These are phyloP conservation scores for Tuber indicum DNA, from an alignment of 495 filamentous ascomycete genomes.

Conservation along the genomic window DNA sequence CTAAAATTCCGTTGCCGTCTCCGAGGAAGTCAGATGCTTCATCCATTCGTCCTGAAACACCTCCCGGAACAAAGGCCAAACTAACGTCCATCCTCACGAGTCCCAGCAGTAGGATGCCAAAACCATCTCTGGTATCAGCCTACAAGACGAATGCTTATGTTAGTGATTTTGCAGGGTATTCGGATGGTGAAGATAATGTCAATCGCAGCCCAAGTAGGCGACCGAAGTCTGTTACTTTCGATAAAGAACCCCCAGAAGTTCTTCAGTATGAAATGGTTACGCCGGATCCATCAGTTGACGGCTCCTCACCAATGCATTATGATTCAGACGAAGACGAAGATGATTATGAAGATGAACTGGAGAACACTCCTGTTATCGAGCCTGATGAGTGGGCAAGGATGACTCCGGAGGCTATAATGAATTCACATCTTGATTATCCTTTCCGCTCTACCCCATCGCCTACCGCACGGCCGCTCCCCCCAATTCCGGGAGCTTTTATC, in stretches of 20 bases:
- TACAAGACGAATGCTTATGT: slow-evolving; percentile 60
- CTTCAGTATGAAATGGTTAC: slow-evolving; percentile 98
- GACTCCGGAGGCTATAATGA: slow-evolving; percentile 52
- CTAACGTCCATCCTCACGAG: slow-evolving; percentile 51
- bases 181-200: slow-evolving; percentile 64
- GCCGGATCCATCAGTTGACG: slow-evolving; percentile 82
- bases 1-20: slow-evolving; percentile 34
- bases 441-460: slow-evolving; percentile 49
- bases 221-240: slow-evolving; percentile 93
- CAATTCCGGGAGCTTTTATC: slow-evolving; percentile 34
- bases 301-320: slow-evolving; percentile 83
- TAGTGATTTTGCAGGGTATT: slow-evolving; percentile 64
- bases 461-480: slow-evolving; percentile 39
- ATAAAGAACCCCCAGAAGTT: slow-evolving; percentile 83
- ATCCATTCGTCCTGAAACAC: slow-evolving; percentile 25
- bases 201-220: slow-evolving; percentile 64
- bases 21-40: slow-evolving; percentile 23
- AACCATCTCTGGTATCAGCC: slow-evolving; percentile 70
- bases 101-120: slow-evolving; percentile 72
- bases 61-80: slow-evolving; percentile 49
- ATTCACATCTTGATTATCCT: slow-evolving; percentile 59
- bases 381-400: slow-evolving; percentile 92
- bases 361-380: slow-evolving; percentile 92
- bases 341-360: slow-evolving; percentile 77
- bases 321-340: slow-evolving; percentile 69